phyloP scores from a whole-genome alignment of 306 rosid genomes.

The Pyrus bretschneideri region DNA sequence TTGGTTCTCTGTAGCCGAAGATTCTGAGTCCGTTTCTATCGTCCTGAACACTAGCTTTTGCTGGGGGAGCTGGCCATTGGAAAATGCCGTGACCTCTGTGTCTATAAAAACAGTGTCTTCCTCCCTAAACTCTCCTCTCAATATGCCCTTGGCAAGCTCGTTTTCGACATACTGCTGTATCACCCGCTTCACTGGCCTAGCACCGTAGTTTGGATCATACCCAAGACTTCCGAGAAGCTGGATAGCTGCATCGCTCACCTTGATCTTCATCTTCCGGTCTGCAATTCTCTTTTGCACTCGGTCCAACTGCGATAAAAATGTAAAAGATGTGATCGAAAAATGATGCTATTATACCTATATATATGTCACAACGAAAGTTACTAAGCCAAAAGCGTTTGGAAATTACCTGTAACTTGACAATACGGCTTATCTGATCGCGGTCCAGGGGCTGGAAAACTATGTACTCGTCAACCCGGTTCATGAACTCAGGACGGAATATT shows the following conservation, averaged over 20 bases:
- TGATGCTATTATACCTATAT: background rate
- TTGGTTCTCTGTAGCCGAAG: conserved; percentile 25
- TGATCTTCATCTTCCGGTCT: conserved; percentile 75
- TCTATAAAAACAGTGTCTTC: conserved; percentile 64
- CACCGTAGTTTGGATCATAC: conserved; percentile 90
- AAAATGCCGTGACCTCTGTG: conserved; percentile 73
- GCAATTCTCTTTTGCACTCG: conserved; percentile 84
- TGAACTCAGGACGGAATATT: conserved; percentile 87
- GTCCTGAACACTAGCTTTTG: conserved; percentile 60
- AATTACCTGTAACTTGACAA: conserved; percentile 83
- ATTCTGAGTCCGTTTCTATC: conserved; percentile 33
- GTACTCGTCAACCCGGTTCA: conserved; percentile 94
- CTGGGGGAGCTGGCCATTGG: conserved; percentile 81
- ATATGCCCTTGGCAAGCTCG: conserved; percentile 85
- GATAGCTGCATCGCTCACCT: conserved; percentile 70
- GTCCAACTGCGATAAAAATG: conserved; percentile 47
- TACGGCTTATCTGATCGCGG: conserved; percentile 72
- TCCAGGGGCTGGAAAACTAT: conserved; percentile 92
- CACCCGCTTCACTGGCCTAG: conserved; percentile 96
- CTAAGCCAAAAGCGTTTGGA: background rate
- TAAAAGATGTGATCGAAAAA: background rate
- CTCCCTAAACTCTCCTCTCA: conserved; percentile 91
- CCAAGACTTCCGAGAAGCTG: conserved; percentile 89
- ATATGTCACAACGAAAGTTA: background rate
- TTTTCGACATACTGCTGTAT: conserved; percentile 89